These are phyloP conservation scores for Chaetoceros tenuissimus DNA, from an alignment of 108 stramenopile genomes.

Conservation along the genomic window DNA sequence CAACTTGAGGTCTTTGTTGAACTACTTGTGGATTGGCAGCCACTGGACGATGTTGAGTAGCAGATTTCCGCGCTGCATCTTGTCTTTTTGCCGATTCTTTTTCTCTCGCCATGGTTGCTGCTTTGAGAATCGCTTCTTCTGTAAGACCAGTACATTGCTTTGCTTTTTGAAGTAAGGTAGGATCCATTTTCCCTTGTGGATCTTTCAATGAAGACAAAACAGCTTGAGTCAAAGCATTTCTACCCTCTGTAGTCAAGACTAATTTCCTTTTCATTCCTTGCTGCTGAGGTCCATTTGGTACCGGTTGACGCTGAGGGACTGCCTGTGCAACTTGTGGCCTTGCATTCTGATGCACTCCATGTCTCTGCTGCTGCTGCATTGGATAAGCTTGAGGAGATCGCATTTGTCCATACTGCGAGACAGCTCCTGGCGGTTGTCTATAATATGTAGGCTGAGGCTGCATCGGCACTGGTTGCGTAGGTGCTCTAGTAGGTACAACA, in stretches of 20 bases:
- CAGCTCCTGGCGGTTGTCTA: no score
- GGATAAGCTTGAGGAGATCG: no score
- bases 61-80: background rate
- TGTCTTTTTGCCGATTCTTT: slow-evolving; percentile 42
- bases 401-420: no score
- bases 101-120: slow-evolving; percentile 64
- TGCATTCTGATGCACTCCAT: no score
- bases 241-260: slow-evolving; percentile 54
- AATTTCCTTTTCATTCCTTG: no score
- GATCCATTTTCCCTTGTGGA: slow-evolving; percentile 55
- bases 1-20: background rate
- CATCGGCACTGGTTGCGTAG: no score
- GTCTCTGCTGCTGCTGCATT: no score
- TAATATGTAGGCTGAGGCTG: no score
- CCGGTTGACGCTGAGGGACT: no score
- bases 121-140: slow-evolving; percentile 70
- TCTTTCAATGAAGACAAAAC: slow-evolving; percentile 72
- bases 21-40: background rate
- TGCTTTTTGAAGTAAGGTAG: slow-evolving; percentile 50
- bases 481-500: no score
- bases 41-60: background rate
- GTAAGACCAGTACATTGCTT: slow-evolving; percentile 53
- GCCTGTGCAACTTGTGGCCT: no score
- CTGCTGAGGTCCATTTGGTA: no score
- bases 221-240: slow-evolving; percentile 61